Evolutionary conservation across 352 stramenopile genomes (phyloP), one percentile per base, ranked within the genome.

Genomic region (Halophytophthora polymorphica): DNA sequence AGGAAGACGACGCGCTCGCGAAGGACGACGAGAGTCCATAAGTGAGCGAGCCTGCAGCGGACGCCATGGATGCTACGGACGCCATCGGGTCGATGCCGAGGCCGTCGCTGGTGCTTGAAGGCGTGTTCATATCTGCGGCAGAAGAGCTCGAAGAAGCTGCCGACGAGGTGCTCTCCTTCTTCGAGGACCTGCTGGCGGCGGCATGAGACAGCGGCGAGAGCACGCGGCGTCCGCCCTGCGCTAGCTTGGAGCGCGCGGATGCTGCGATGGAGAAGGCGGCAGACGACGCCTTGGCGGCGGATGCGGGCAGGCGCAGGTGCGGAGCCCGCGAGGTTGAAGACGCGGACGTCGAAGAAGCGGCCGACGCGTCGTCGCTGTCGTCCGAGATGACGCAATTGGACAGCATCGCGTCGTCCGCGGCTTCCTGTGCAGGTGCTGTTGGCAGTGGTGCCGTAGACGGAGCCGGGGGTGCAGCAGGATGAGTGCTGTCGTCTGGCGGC

Each of bases 241-340:
- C 61, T 23, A 90, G 45, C 22, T 83, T 86, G 13, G 74, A 86
- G 17, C 61, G 64, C 18, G 73, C 69, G 1, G 60, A 49, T 2
- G 67, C 62, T 11, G 79, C 76, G 51, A 83, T 76, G 10, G 76
- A 82, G 23, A 79, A 71, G 33, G 79, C 76, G 3, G 71, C 58
- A 6, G 68, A 77, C 11, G 77, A 77, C 18, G 72, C 64, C 51
- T 70, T 70, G 3, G 53, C 46, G 1, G 72, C 56, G 3, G 66
- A 60, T 22, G 41, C 36, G 29, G 43, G 38, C 8, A 60, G 33
- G 11, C 44, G 54, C 22, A 47, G 19, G 18, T 17, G 37, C 13
- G 12, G 18, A 1, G 42, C 44, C 10, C 66, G 61, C 10, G 66
- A 66, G 37, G 53, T 43, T 7, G 47, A 53, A 13, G 55, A 52